These are phyloP conservation scores for Mycena vitilis DNA, from an alignment of 768 basidiomycete genomes.

Conservation along the genomic window DNA sequence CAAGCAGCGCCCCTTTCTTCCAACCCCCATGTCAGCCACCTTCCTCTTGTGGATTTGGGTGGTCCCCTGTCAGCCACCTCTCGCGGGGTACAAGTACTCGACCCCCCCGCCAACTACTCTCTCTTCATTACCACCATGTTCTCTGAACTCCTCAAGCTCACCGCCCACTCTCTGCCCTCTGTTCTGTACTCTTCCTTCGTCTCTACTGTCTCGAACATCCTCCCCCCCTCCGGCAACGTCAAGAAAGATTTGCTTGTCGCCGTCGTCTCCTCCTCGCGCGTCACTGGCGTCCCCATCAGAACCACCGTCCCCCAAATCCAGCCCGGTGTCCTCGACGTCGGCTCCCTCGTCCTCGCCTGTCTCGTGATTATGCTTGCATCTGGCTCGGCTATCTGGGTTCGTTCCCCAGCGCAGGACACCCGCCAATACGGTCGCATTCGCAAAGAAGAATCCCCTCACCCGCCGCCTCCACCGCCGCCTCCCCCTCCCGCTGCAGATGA, in stretches of 20 bases:
- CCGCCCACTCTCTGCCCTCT: not conserved
- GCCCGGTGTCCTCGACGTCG: not conserved
- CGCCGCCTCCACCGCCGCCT: not conserved
- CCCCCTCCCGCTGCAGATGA: not conserved
- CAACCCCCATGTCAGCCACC: too few species aligned
- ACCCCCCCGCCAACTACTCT: too few species aligned
- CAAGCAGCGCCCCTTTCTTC: not conserved
- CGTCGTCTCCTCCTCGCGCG: conserved; percentile 5
- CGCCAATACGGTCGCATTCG: not conserved
- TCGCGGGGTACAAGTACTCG: too few species aligned
- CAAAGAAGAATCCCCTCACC: not conserved
- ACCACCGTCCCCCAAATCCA: not conserved
- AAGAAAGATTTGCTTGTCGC: conserved; percentile 1
- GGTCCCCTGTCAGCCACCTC: too few species aligned
- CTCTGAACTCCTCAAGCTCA: not conserved
- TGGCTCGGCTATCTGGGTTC: not conserved
- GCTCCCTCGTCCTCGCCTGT: not conserved
- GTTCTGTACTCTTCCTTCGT: not conserved
- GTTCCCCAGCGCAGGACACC: not conserved
- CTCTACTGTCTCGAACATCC: not conserved
- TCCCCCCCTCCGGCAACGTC: not conserved
- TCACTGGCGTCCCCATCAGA: not conserved
- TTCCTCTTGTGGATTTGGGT: too few species aligned
- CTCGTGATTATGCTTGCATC: not conserved
- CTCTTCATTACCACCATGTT: too few species aligned